Evolutionary conservation across 306 rosid species (phyloP), one percentile per base, ranked within the genome.

Genomic region (Fagus crenata): DNA sequence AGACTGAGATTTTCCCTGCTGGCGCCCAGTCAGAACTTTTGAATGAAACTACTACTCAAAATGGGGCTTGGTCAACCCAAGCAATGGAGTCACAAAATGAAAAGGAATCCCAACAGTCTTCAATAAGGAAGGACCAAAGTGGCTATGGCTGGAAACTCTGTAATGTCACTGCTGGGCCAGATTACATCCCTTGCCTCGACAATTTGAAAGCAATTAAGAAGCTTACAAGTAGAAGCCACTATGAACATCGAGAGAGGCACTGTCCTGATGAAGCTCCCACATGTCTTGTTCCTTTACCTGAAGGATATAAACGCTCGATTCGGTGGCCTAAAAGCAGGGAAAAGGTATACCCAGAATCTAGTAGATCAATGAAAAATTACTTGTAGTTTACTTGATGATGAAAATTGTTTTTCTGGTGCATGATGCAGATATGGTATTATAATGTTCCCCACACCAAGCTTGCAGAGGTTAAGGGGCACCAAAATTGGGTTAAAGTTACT

Each of bases 131-230:
- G 71, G 81, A 54, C 73, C 69, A 73, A 65, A 87, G 54, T 69
- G 81, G 53, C 72, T 71, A 81, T 68, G 82, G 75, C 5, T 89
- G 95, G 98, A 89, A 87, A 80, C 78, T 93, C 70, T 93, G 98
- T 75, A 88, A 89, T 22, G 80, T 83, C 74, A 86, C 91, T 46
- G 82, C 98, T 4, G 95, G 95, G 81, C 77, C 98, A 5, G 98
- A 93, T 63, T 93, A 91, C 86, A 93, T 93, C 60, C 96, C 96
- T 82, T 93, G 98, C 80, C 89, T 93, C 55, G 98, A 93, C 80
- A 89, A 93, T 79, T 84, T 74, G 93, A 49, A 82, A 77, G 81
- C 91, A 40, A 87, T 93, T 79, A 88, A 61, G 61, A 84, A 31
- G 81, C 98, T 93, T 70, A 83, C 2, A 69, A 85, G 89, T 80